Evolutionary conservation across 176 grass and related monocot species (phyloP).

Genomic region (Carex cristatella): DNA sequence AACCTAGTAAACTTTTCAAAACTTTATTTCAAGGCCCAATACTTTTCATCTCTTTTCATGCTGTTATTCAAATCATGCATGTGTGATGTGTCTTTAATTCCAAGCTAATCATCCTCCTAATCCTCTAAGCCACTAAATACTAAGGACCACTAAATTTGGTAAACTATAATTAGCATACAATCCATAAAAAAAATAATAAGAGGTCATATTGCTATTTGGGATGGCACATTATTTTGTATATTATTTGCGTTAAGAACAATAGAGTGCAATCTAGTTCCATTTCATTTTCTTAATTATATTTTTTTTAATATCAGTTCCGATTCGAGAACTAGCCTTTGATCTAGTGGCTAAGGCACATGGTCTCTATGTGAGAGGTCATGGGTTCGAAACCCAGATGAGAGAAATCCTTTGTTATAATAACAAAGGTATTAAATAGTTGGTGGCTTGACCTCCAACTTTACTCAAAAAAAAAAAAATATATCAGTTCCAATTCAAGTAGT

Average conservation of each 20-base stretch:
- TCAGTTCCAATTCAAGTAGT: neutral
- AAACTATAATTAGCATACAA: neutral
- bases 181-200: neutral
- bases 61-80: neutral
- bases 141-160: neutral
- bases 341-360: too few species aligned
- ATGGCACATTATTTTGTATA: neutral
- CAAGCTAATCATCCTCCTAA: conserved; percentile 16
- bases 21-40: neutral
- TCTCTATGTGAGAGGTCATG: too few species aligned
- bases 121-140: neutral
- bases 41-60: neutral
- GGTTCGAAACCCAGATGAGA: too few species aligned
- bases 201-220: neutral
- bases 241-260: neutral
- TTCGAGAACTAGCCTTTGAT: neutral
- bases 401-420: too few species aligned
- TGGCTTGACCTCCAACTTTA: too few species aligned
- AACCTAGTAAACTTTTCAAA: neutral
- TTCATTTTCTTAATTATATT: neutral
- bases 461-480: neutral
- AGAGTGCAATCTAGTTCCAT: neutral
- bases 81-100: neutral
- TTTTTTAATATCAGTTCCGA: neutral
- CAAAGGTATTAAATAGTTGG: too few species aligned